Base-by-base conservation (phyloP, 192 early-diverging fungal species). In the Geranomyces michiganensis region DNA sequence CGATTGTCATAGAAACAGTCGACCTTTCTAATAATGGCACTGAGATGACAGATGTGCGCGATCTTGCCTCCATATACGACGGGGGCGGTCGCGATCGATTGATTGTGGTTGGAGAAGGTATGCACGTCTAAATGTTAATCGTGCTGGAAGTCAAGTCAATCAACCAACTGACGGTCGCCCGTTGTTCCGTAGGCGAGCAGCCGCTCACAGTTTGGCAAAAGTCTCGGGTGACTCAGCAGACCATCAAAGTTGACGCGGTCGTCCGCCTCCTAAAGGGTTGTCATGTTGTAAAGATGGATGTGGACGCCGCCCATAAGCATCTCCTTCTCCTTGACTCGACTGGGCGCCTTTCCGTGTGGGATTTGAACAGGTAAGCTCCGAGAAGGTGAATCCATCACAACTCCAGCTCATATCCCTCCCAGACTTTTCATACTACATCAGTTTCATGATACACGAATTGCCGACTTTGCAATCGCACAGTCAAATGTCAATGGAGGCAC, bases 261-360 rank as follows among this genome's bases (percentile, higher is more conserved):
- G 62, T 47, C 30, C 60, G 44, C 30, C 32, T 64, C 22, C 51
- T 69, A 22, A 46, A 68, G 24, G 47, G 27, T 8, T 30, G 65
- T 43, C 45, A 60, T 45, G 31, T 79, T 49, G 9, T 72, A 12
- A 66, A 56, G 58, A 69, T 58, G 17, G 56, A 76, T 63, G 51
- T 41, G 24, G 78, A 75, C 68, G 5, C 24, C 15, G 32, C 30
- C n/a, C 56, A 49, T 36, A 69, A 56, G 56, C 60, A 66, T 65
- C 21, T 76, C 24, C 31, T 76, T 15, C 14, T 76, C 13, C 56
- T 79, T 12, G 78, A 79, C 17, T 46, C 10, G 14, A 46, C n/a
- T 10, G 69, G 74, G 26, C 26, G 26, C 17, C 61, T 79, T 2
- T 72, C 73, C 13, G 30, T 79, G 1, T 79, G 78, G 78, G 78